phyloP scores from a whole-genome alignment of 208 protist species.

The Phytomonas sp. region DNA sequence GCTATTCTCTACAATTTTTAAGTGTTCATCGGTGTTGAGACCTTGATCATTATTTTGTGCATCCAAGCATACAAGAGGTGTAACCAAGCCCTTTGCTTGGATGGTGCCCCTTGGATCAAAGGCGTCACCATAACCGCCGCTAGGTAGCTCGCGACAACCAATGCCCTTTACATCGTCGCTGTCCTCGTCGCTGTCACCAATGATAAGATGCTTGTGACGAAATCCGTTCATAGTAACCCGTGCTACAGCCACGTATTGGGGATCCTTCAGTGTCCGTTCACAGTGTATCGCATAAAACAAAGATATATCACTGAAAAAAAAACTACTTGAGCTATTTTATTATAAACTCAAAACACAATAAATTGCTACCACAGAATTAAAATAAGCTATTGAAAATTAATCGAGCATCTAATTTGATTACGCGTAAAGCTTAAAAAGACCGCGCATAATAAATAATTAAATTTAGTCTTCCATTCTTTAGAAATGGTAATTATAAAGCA shows the following conservation, averaged over 20 bases:
- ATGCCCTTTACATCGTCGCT: slow-evolving; percentile 20
- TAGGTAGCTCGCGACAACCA: slow-evolving; percentile 13
- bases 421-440: neutral
- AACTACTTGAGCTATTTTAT: slow-evolving; percentile 7
- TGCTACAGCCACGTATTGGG: neutral
- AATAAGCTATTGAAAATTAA: neutral
- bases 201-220: slow-evolving; percentile 34
- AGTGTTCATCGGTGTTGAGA: neutral
- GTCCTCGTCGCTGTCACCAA: slow-evolving; percentile 52
- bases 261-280: slow-evolving; percentile 6
- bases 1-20: neutral
- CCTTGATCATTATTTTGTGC: neutral
- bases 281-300: neutral
- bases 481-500: neutral
- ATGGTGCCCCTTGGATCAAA: neutral
- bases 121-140: neutral
- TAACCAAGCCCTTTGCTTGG: neutral
- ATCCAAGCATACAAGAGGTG: neutral
- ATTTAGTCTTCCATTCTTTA: neutral
- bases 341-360: neutral
- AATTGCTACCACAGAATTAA: neutral
- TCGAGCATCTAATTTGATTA: neutral
- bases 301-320: slow-evolving; percentile 5
- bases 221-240: slow-evolving; percentile 11
- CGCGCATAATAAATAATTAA: neutral